Evolutionary conservation across 2,329 filamentous ascomycete species (phyloP).

Genomic region (Ceratocystis albifundus): DNA sequence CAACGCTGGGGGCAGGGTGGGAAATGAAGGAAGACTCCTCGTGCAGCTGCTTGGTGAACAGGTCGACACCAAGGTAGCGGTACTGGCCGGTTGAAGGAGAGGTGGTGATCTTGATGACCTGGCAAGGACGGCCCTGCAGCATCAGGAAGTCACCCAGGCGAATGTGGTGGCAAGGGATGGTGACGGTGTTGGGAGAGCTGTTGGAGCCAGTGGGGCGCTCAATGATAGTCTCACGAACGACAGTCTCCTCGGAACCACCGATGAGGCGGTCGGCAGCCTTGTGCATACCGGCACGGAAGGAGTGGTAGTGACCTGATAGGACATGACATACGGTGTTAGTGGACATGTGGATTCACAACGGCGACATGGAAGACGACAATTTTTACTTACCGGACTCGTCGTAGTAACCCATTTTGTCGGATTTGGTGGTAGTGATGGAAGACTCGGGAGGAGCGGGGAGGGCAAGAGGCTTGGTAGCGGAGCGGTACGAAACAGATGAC

Average conservation of each 20-base stretch:
- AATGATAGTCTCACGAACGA: slow-evolving; percentile 37
- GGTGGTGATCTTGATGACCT: slow-evolving; percentile 99
- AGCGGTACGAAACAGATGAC: slow-evolving; percentile 18
- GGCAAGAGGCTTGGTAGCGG: slow-evolving; percentile 18
- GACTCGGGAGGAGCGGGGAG: slow-evolving; percentile 27
- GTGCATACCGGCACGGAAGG: slow-evolving; percentile 45
- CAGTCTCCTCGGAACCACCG: slow-evolving; percentile 34
- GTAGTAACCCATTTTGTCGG: slow-evolving; percentile 51
- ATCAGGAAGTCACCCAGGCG: slow-evolving; percentile 97
- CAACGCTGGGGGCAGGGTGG: slow-evolving; percentile 89
- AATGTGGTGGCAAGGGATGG: slow-evolving; percentile 99
- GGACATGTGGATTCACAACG: background rate
- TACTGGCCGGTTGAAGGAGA: slow-evolving; percentile 97
- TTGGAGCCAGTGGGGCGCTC: slow-evolving; percentile 28
- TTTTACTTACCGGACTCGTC: slow-evolving; percentile 52
- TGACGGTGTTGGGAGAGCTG: slow-evolving; percentile 66
- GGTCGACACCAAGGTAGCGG: slow-evolving; percentile 98
- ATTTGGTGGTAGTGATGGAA: slow-evolving; percentile 17
- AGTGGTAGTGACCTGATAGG: slow-evolving; percentile 45
- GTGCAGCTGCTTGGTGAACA: slow-evolving; percentile 99
- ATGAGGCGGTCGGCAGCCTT: slow-evolving; percentile 46
- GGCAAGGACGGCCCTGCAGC: slow-evolving; percentile 96
- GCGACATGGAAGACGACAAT: too few species aligned
- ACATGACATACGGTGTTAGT: slow-evolving; percentile 15
- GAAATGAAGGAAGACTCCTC: slow-evolving; percentile 97